These are phyloP conservation scores for Teratosphaeria nubilosa DNA, from an alignment of 2,329 filamentous ascomycete species.

Conservation along the genomic window DNA sequence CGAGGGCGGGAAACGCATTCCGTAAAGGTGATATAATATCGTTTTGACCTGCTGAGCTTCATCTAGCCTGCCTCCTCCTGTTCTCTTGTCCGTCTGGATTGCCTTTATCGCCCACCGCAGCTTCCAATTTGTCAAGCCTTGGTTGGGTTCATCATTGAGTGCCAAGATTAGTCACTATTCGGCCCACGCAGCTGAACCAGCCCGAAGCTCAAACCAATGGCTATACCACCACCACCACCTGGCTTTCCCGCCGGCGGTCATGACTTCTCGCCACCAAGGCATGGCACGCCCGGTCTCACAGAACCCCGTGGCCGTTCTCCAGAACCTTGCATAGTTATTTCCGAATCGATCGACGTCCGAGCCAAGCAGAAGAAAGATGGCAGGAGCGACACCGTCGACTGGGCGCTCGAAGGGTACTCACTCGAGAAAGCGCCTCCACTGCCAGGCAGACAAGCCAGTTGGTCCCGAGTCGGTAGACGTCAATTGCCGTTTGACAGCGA, in stretches of 20 bases:
- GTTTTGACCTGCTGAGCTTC: not conserved
- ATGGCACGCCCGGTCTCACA: not conserved
- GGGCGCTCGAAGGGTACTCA: constrained; percentile 3
- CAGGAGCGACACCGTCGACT: constrained; percentile 1
- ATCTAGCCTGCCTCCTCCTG: not conserved
- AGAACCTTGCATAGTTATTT: not conserved
- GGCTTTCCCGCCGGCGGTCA: not conserved
- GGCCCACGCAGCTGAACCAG: not conserved
- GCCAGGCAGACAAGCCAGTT: constrained; percentile 1
- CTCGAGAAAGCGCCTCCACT: constrained; percentile 3
- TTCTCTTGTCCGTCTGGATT: not conserved
- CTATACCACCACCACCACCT: not conserved
- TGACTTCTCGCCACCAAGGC: not conserved
- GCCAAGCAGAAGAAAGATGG: not conserved
- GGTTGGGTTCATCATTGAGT: not conserved
- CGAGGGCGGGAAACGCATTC: not conserved
- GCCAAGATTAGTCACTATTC: not conserved
- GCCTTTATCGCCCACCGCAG: not conserved
- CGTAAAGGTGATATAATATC: not conserved
- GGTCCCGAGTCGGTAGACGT: constrained; percentile 7
- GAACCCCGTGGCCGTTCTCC: not conserved
- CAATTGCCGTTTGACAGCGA: constrained; percentile 3
- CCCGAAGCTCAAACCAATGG: not conserved
- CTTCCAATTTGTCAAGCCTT: not conserved
- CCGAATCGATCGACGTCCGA: not conserved